Evolutionary conservation across 192 early-diverging fungal species (phyloP), one percentile per base, ranked within the genome.

Genomic region (Funneliformis mosseae): DNA sequence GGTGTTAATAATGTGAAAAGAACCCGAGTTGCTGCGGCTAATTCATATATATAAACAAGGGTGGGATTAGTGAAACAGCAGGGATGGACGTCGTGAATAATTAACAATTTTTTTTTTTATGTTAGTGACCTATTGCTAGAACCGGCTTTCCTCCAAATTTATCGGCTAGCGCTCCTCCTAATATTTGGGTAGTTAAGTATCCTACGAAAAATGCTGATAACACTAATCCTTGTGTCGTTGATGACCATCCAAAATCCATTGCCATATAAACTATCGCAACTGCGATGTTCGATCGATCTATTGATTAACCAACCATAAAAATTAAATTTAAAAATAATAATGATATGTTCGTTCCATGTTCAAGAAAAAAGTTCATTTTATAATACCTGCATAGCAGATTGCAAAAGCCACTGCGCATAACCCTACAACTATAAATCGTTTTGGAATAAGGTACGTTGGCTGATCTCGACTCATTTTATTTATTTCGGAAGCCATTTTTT

Each of bases 221-320:
- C 23, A 86, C 83, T 5, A 80, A 5, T 12, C 85, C 85, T 69
- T 83, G 81, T 16, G 80, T 66, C 10, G 70, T 33, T 59, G 83
- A 83, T 4, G 42, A 60, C 28, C 83, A 86, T 45, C 45, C 48
- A 59, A 80, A 81, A 33, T 86, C 85, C 33, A 62, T 48, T 12
- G 81, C 80, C 25, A 86, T 86, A 14, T 81, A 83, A 21, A 86
- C 83, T 38, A 86, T 82, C 3, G 77, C 83, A 5, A 86, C 81
- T 50, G 85, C 82, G 63, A 86, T 82, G 63, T 83, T 86, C 3
- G 85, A 81, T 18, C 85, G 82, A 63, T 86, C 85, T 86, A 12
- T 18, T 23, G 14, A 33, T 33, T 33, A 33, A 33, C 3, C 3
- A 33, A 8, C 4, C 12, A 76, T 18, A 1, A 21, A 27, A 8